Evolutionary conservation across 1,284 basidiomycete species (phyloP), one percentile per base, ranked within the genome.

Genomic region (Sanghuangporus baumii): DNA sequence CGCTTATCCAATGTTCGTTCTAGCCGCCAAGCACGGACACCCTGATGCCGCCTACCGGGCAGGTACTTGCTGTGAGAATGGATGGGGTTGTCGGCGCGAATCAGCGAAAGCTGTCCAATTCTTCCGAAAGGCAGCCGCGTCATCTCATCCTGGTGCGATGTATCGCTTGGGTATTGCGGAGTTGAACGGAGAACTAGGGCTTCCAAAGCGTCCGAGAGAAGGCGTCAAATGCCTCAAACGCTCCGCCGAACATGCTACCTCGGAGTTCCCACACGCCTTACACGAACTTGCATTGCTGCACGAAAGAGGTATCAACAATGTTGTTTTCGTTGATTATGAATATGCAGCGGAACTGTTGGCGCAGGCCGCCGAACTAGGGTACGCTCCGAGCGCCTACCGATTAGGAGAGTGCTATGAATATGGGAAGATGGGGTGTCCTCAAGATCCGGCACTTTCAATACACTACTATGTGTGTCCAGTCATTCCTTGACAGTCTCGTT

Each of bases 371-470:
- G 96, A 99, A 76, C 82, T 99, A 55, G 95, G 95, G 11, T 98
- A 98, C 75, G 94, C 96, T 6, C 94, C 96, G 2, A 94, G 91
- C 70, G 96, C 96, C 51, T 95, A 96, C 78, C 89, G 95, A 69
- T 79, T 99, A 62, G 96, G 96, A 51, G 96, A 99, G 76, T 98
- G 96, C 76, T 99, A 99, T 75, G 96, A 99, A 79, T 99, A 98
- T 76, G 97, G 96, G 47, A 95, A 95, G 80, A 92, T 98, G 88
- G 95, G 94, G 14, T 99, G 96, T 71, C 96, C 96, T n/a, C 92
- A 96, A 72, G 96, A 99, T 74, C 87, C 95, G 1, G 96, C 97
- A 18, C 80, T 99, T 63, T 96, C 93, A 56, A 99, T 99, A 71
- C 96, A 99, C 77, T 99, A 98, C 78, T 99, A 99, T 76, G 94